Percentiles rank a stretch among this genome's conserved stretches.
These are phyloP conservation scores for Erigeron philadelphicus DNA, from an alignment of 140 eudicot genomes.

Conservation along the genomic window DNA sequence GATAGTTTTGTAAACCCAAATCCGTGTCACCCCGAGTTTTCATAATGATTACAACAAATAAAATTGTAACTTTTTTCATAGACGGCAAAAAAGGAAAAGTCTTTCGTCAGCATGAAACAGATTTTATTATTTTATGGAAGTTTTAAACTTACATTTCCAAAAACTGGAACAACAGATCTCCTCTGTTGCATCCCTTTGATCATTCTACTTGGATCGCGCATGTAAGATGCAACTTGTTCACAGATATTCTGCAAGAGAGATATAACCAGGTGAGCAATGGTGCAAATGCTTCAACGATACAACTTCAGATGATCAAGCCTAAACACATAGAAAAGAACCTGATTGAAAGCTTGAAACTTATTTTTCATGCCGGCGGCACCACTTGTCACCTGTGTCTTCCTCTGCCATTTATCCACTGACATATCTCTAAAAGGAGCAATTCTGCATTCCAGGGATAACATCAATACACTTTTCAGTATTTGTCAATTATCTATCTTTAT, in stretches of 20 bases:
- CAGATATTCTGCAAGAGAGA: conserved; percentile 56
- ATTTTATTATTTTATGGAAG: neutral
- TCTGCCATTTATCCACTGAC: conserved; percentile 94
- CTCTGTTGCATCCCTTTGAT: conserved; percentile 77
- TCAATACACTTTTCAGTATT: conserved; percentile 6
- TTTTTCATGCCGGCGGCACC: conserved; percentile 88
- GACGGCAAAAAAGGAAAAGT: neutral
- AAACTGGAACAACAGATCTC: conserved; percentile 57
- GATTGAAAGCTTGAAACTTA: conserved; percentile 84
- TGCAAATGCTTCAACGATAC: neutral
- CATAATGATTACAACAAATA: neutral
- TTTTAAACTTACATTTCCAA: conserved; percentile 62
- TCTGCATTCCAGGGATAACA: conserved; percentile 34
- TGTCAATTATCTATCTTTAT: neutral
- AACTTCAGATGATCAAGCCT: neutral
- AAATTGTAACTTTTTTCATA: neutral
- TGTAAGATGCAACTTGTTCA: conserved; percentile 77
- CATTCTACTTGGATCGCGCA: conserved; percentile 98
- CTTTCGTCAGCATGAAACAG: too few species aligned
- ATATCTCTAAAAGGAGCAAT: conserved; percentile 65
- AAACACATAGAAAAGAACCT: neutral
- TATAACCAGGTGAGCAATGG: neutral
- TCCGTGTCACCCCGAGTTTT: neutral
- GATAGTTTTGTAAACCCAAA: neutral
- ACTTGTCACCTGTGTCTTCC: conserved; percentile 82